These are phyloP conservation scores for Candida incommunis DNA, from an alignment of 805 yeast species.

Conservation along the genomic window DNA sequence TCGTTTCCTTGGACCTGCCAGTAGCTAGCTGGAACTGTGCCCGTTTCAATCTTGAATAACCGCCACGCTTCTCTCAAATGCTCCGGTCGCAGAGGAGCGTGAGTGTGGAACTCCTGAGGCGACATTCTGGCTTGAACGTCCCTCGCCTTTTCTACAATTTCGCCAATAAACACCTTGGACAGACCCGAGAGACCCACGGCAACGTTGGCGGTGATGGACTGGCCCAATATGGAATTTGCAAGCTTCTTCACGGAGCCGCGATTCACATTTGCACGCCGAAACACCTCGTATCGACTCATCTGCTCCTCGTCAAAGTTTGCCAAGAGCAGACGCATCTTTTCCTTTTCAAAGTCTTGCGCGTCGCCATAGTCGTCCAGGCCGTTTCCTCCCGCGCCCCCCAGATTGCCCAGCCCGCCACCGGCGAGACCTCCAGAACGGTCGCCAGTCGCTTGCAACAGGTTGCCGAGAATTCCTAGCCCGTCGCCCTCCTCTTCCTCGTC, in stretches of 20 bases:
- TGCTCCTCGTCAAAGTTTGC: slow-evolving; percentile 70
- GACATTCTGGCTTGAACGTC: slow-evolving; percentile 47
- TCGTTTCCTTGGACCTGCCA: slow-evolving; percentile 1
- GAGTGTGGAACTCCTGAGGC: slow-evolving; percentile 19
- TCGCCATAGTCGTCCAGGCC: too few relatives aligned
- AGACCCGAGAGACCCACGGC: slow-evolving; percentile 75
- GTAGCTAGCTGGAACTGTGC: slow-evolving; percentile 32
- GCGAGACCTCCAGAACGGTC: background rate
- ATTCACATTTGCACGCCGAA: slow-evolving; percentile 61
- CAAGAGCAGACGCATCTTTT: slow-evolving; percentile 35
- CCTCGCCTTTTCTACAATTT: slow-evolving; percentile 68
- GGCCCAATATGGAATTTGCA: slow-evolving; percentile 66
- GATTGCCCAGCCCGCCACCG: too few relatives aligned
- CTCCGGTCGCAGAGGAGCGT: slow-evolving; percentile 59
- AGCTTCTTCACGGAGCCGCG: slow-evolving; percentile 67
- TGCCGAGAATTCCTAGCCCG: slow-evolving; percentile 3
- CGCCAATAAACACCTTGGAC: slow-evolving; percentile 82
- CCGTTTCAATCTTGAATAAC: slow-evolving; percentile 50
- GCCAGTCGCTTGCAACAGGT: background rate
- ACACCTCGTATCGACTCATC: slow-evolving; percentile 75
- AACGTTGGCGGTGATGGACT: slow-evolving; percentile 63
- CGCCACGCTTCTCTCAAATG: slow-evolving; percentile 87
- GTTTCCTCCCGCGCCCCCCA: too few relatives aligned
- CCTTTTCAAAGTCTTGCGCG: slow-evolving; percentile 19
- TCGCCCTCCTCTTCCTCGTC: slow-evolving; percentile 10